phyloP scores from a whole-genome alignment of 306 rosid genomes.

The Geum urbanum region DNA sequence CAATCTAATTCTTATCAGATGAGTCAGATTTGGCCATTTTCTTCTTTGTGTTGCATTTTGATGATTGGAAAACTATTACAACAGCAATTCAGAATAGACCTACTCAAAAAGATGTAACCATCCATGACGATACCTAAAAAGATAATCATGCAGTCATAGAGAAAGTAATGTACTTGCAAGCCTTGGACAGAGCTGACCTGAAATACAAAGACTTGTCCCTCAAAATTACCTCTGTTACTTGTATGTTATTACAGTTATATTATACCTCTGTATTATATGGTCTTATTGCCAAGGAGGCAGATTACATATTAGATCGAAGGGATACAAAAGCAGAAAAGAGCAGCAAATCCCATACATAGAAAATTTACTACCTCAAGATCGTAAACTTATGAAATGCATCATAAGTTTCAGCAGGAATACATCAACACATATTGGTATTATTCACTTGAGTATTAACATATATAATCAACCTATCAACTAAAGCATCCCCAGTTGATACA shows the following conservation, averaged over 20 bases:
- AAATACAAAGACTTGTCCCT: not conserved
- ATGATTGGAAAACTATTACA: too few species aligned
- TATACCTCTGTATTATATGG: not conserved
- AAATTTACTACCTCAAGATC: slow-evolving; percentile 20
- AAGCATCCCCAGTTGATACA: slow-evolving; percentile 2
- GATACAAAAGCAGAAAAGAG: slow-evolving; percentile 1
- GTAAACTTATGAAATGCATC: slow-evolving; percentile 22
- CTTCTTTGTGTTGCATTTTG: too few species aligned
- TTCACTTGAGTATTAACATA: slow-evolving; percentile 25
- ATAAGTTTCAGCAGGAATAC: slow-evolving; percentile 27
- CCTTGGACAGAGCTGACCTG: not conserved
- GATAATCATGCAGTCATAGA: too few species aligned
- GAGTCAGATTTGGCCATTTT: too few species aligned
- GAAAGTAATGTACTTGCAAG: too few species aligned
- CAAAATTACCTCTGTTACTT: not conserved
- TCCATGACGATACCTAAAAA: too few species aligned
- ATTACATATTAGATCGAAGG: not conserved
- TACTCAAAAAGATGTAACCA: too few species aligned
- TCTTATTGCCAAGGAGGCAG: not conserved
- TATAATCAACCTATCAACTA: slow-evolving; percentile 14
- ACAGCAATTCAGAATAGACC: too few species aligned
- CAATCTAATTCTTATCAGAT: too few species aligned
- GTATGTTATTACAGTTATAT: not conserved
- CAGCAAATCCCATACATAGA: slow-evolving; percentile 14
- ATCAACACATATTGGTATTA: slow-evolving; percentile 10